Evolutionary conservation across 2,329 filamentous ascomycete genomes (phyloP), one percentile per base, ranked within the genome.

Genomic region (Botrytis fragariae): DNA sequence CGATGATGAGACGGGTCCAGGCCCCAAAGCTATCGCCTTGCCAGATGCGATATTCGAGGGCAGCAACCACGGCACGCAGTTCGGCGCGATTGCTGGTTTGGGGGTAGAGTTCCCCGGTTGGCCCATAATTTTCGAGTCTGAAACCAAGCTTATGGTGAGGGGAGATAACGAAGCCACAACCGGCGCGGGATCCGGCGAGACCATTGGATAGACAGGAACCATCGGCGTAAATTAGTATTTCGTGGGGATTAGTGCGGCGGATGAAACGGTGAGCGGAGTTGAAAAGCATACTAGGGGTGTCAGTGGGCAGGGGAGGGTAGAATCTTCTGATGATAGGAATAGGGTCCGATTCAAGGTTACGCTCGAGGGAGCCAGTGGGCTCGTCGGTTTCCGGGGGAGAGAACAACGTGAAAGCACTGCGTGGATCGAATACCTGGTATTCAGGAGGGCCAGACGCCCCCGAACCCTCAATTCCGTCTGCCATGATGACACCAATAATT

Each of bases 21-120:
- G 77, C 4, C 3, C 82, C 80, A 25, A 29, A 12, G 44, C 9
- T 48, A n/a, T 42, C 18, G 12, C 60, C 3, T 42, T 62, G 22
- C 51, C 59, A 14, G 14, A 1, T 6, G 1, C 68, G 29, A 75
- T 82, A 84, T 44, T 82, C 79, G 39, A 88, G 82, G 14, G 84
- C 87, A 4, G 83, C 85, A 62, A 88, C 84, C 16, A 85, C 85
- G 9, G 86, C 87, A 12, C 87, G 87, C 9, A 89, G 82, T 77
- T 89, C 86, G 8, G 87, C 88, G 6, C 87, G 82, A 75, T 87
- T 86, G 80, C 83, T 88, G n/a, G 82, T 87, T 75, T 85, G 84
- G 5, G 74, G 69, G 4, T 67, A 32, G 0, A 10, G 1, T 39
- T 67, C 64, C 45, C 77, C 44, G 3, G 32, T 65, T 10, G 70